Percentiles rank a stretch among this genome's conserved stretches.
These are phyloP conservation scores for Bacidia rubella DNA, from an alignment of 495 filamentous ascomycete genomes.

Conservation along the genomic window DNA sequence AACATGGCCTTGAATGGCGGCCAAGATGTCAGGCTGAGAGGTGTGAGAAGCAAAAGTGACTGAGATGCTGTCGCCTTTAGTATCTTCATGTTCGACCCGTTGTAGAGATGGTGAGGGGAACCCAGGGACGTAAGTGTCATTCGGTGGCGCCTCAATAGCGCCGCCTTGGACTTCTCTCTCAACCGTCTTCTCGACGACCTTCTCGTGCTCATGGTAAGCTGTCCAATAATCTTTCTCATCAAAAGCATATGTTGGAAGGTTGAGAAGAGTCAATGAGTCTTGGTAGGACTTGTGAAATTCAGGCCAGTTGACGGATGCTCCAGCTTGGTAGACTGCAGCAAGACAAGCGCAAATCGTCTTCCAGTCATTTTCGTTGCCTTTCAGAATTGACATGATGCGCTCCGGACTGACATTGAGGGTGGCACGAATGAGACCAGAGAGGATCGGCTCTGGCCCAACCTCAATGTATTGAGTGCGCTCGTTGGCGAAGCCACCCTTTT, in stretches of 20 bases:
- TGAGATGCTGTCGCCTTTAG: constrained; percentile 28
- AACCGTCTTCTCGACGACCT: neutral
- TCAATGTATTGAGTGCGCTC: constrained; percentile 15
- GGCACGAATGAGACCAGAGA: constrained; percentile 25
- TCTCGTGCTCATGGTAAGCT: no score
- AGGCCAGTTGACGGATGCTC: constrained; percentile 27
- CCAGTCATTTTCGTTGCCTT: constrained; percentile 18
- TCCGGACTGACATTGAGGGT: constrained; percentile 25
- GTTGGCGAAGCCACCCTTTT: neutral
- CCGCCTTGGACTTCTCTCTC: neutral
- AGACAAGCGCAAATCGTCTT: neutral
- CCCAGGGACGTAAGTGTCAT: no score
- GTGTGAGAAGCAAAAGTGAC: neutral
- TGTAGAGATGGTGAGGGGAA: constrained; percentile 2
- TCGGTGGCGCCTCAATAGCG: neutral
- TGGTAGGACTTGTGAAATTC: constrained; percentile 36
- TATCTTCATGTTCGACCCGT: constrained; percentile 31
- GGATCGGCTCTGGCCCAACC: constrained; percentile 16
- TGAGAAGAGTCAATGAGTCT: constrained; percentile 25
- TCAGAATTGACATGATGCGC: constrained; percentile 9
- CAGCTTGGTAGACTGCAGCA: neutral
- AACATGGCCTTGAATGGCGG: constrained; percentile 39
- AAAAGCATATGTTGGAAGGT: constrained; percentile 34
- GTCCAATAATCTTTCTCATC: constrained; percentile 40
- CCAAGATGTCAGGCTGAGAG: constrained; percentile 31